Percentiles rank a stretch among this genome's conserved stretches.
Evolutionary conservation across 345 rosid genomes (phyloP).

Genomic region (Eutrema japonicum): DNA sequence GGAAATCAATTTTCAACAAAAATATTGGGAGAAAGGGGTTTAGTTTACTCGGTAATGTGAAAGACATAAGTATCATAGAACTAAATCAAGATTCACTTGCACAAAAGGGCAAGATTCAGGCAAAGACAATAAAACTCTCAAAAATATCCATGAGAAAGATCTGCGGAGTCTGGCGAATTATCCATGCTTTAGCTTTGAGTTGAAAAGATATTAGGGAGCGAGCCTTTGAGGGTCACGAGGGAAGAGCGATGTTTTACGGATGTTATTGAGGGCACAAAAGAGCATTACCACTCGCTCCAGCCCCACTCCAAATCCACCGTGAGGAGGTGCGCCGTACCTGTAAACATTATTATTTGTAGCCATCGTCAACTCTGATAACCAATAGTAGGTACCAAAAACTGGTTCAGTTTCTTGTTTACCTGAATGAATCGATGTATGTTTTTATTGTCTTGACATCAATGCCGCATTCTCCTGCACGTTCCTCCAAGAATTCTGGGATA

Average conservation of each 20-base stretch:
- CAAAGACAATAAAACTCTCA: background rate
- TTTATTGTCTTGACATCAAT: constrained; percentile 79
- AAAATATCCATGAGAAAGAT: constrained; percentile 19
- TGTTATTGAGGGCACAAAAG: constrained; percentile 76
- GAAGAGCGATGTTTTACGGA: constrained; percentile 77
- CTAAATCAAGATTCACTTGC: constrained; percentile 18
- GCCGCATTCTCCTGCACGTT: constrained; percentile 73
- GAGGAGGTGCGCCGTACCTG: constrained; percentile 89
- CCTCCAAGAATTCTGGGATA: constrained; percentile 66
- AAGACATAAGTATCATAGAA: constrained; percentile 7
- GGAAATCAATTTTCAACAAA: background rate
- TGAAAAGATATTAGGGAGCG: constrained; percentile 51
- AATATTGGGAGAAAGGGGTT: too few species aligned
- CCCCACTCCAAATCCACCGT: constrained; percentile 92
- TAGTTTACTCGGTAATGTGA: constrained; percentile 6
- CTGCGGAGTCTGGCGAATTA: background rate
- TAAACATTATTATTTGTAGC: constrained; percentile 20
- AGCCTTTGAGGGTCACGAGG: constrained; percentile 85
- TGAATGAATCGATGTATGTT: constrained; percentile 82
- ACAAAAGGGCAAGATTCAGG: constrained; percentile 2
- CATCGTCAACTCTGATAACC: background rate
- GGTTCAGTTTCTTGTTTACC: constrained; percentile 46
- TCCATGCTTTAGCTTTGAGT: background rate
- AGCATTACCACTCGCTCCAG: constrained; percentile 91
- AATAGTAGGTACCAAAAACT: background rate